Evolutionary conservation across 768 basidiomycete genomes (phyloP), one percentile per base, ranked within the genome.

Genomic region (Leccinum truebloodii): DNA sequence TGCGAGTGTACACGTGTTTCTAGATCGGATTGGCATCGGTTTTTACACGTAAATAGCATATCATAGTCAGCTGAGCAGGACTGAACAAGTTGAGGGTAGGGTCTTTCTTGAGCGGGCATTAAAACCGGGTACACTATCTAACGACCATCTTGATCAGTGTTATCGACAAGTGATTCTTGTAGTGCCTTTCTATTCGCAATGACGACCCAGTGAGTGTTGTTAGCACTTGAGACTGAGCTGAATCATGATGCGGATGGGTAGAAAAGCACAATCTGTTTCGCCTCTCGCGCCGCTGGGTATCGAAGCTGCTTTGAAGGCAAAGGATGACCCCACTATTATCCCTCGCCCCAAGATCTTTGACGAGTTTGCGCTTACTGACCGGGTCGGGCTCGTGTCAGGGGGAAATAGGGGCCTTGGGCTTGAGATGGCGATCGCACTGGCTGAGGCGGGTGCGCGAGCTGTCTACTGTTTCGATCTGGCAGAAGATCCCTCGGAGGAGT

Each of bases 341-440:
- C 74, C 79, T 6, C 75, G 73, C 4, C 75, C 80, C n/a, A 85
- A 83, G 67, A 80, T 87, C 22, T 81, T 84, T 65, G 81, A 81
- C 52, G 84, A 86, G 63, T 87, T 85, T 71, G 79, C 81, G 1
- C 78, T 88, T 39, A 76, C 73, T 13, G 83, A 82, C 58, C 80
- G 84, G 2, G 85, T 87, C 4, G 84, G 78, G 9, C 77, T 88
- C 48, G 84, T 89, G 30, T 84, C 87, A 0, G 87, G 87, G 6
- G 87, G 80, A 0, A 84, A 86, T 61, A 75, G 87, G 34, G 87
- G 91, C 0, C 81, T 93, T 16, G 92, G 92, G 3, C 83, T 94
- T n/a, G 92, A 94, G 76, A 88, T 89, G 86, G 89, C 89, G 37
- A 75, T 92, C 57, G 84, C 86, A 4, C 75, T 92, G 46, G 82